Evolutionary conservation across 106 monocot species (phyloP).

Genomic region (Alisma plantagoaquatica): DNA sequence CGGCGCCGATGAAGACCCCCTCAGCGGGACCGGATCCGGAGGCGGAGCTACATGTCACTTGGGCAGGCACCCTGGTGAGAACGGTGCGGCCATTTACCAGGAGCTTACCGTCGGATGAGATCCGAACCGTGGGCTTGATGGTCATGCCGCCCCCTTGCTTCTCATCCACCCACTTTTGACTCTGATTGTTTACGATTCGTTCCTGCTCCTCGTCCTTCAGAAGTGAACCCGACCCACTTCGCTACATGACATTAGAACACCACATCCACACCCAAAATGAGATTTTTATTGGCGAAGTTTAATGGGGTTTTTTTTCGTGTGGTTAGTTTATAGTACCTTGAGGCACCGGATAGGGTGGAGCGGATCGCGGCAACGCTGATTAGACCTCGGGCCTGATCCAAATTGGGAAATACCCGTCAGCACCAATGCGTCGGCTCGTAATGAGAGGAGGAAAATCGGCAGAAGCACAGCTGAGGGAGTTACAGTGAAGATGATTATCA

Average conservation of each 20-base stretch:
- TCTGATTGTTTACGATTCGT: no score
- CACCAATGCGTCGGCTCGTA: no score
- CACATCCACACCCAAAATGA: constrained; percentile 6
- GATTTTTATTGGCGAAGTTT: neutral
- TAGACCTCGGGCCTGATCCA: constrained; percentile 9
- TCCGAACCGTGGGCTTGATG: constrained; percentile 33
- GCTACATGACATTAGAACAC: neutral
- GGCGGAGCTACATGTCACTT: constrained; percentile 34
- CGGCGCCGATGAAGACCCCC: constrained; percentile 66
- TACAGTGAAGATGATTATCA: no score
- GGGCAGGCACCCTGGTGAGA: constrained; percentile 51
- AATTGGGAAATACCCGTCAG: neutral
- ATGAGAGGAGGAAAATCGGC: no score
- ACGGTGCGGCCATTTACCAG: constrained; percentile 31
- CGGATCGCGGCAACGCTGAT: neutral
- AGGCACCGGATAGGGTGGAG: neutral
- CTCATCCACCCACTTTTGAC: constrained; percentile 1
- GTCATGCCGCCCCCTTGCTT: no score
- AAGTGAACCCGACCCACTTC: constrained; percentile 5
- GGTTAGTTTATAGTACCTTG: neutral
- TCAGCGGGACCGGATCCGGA: constrained; percentile 31
- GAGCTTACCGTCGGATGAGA: constrained; percentile 39
- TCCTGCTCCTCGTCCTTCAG: neutral
- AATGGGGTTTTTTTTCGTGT: neutral
- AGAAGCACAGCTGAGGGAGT: no score